These are phyloP conservation scores for Benincasa hispida DNA, from an alignment of 306 rosid genomes.

Conservation along the genomic window DNA sequence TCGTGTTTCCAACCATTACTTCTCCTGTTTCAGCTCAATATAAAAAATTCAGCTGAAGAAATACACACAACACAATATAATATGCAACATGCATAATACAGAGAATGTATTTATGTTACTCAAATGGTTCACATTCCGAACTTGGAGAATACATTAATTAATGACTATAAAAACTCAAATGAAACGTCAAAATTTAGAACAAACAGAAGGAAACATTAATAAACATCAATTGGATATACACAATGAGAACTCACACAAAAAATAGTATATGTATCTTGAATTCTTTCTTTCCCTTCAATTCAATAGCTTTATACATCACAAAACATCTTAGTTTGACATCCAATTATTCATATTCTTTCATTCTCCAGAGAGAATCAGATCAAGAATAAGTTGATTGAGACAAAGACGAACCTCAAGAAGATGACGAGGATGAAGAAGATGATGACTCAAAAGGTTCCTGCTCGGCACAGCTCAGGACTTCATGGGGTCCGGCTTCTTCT, in stretches of 20 bases:
- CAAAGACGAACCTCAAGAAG: conserved; percentile 20
- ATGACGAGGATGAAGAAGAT: conserved; percentile 34
- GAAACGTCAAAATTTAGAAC: background rate
- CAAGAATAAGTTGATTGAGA: background rate
- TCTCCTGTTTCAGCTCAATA: background rate
- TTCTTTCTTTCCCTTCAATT: conserved; percentile 4
- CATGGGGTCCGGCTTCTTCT: conserved; percentile 68
- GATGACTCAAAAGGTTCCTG: conserved; percentile 42
- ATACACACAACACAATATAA: background rate
- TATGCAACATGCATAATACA: background rate
- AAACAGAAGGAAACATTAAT: background rate
- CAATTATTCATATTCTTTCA: background rate
- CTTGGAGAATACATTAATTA: background rate
- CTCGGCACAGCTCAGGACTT: conserved; percentile 53
- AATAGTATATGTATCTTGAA: background rate
- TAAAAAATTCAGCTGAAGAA: background rate
- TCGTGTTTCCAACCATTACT: too few relatives aligned
- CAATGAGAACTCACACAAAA: background rate
- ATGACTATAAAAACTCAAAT: background rate
- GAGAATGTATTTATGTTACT: background rate
- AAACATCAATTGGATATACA: background rate
- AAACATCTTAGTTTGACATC: background rate
- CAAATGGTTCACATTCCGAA: background rate
- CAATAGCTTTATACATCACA: background rate
- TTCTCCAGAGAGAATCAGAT: background rate